Percentiles rank a stretch among this genome's conserved stretches.
These are phyloP conservation scores for Astrothelium macrocarpum DNA, from an alignment of 495 filamentous ascomycete genomes.

Conservation along the genomic window DNA sequence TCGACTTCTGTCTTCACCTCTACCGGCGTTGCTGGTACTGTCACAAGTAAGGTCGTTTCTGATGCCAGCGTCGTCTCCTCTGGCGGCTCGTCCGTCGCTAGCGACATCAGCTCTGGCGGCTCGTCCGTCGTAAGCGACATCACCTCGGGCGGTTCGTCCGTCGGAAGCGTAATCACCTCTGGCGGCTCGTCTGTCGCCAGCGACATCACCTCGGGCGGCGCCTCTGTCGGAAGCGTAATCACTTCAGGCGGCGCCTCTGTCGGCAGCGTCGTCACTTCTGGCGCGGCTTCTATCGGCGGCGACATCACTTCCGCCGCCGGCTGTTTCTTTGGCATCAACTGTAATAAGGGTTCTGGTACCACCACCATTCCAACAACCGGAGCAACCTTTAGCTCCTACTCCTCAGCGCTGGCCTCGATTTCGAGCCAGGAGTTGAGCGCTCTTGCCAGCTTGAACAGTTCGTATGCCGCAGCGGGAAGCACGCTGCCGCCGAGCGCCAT, in stretches of 20 bases:
- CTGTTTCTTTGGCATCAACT: background rate
- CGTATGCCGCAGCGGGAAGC: background rate
- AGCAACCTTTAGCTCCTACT: background rate
- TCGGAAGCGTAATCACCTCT: background rate
- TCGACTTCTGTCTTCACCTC: too few species aligned
- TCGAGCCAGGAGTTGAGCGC: background rate
- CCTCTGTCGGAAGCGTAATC: background rate
- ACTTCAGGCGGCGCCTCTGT: background rate
- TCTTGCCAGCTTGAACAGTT: background rate
- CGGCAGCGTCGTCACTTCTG: background rate
- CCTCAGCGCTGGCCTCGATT: background rate
- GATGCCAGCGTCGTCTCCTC: too few species aligned
- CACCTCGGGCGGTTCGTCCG: too few species aligned
- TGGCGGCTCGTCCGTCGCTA: too few species aligned
- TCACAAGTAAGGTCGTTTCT: too few species aligned
- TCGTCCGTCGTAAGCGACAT: too few species aligned
- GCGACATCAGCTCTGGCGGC: background rate
- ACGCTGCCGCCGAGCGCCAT: background rate
- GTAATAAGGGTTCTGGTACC: background rate
- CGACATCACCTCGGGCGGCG: background rate
- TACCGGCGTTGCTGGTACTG: too few species aligned
- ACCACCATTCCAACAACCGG: background rate
- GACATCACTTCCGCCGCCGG: background rate
- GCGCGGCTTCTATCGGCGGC: background rate
- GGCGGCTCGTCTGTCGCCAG: background rate